Conservation (phyloP, 2,329 filamentous ascomycete species). For the Alternaria solani region DNA sequence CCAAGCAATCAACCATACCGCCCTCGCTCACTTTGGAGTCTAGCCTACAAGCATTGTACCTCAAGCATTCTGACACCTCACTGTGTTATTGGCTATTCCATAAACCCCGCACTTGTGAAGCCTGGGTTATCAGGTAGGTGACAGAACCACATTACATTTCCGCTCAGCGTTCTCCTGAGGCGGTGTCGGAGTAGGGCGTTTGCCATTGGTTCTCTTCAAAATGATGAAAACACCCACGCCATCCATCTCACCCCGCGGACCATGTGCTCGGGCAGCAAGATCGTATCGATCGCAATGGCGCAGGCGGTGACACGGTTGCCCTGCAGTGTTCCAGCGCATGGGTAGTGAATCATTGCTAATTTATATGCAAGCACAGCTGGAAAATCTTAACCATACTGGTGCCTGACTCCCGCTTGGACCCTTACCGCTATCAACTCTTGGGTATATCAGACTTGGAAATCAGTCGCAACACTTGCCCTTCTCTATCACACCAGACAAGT, state of each 20-base stretch:
- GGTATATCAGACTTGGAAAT: neutral
- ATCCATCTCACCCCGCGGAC: neutral
- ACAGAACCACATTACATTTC: slow-evolving; percentile 3
- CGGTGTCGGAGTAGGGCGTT: slow-evolving; percentile 19
- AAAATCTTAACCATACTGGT: neutral
- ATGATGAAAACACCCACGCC: neutral
- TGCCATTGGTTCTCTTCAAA: slow-evolving; percentile 12
- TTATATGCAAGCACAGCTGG: neutral
- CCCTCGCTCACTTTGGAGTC: neutral
- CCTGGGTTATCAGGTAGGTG: slow-evolving; percentile 20
- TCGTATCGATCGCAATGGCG: neutral
- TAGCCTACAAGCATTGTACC: neutral
- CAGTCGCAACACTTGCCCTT: neutral
- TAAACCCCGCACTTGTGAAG: neutral
- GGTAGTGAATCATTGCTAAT: slow-evolving; percentile 13
- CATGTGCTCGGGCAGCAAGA: slow-evolving; percentile 8
- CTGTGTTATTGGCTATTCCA: neutral
- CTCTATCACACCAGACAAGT: neutral
- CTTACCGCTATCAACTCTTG: neutral
- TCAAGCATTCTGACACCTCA: neutral
- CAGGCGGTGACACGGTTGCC: slow-evolving; percentile 6
- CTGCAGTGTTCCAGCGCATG: neutral
- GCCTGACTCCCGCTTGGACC: neutral
- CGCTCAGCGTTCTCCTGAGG: slow-evolving; percentile 7
- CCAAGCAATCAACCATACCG: neutral